Evolutionary conservation across 2,329 filamentous ascomycete genomes (phyloP).

Genomic region (Beauveria asiatica): DNA sequence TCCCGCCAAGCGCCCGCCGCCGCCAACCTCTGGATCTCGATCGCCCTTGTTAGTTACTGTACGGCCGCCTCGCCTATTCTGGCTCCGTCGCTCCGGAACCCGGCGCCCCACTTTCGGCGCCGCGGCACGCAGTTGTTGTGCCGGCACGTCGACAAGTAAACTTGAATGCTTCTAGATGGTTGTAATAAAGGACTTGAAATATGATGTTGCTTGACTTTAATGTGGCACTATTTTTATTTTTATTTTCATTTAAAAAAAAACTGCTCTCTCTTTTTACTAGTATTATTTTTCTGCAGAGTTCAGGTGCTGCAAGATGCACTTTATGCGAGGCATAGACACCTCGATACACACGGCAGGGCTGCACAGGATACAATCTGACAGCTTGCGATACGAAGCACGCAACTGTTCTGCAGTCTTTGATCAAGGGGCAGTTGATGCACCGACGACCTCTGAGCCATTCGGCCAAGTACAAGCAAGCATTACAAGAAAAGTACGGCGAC

Average conservation of each 20-base stretch:
- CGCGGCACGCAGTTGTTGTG: neutral
- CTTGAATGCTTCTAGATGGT: neutral
- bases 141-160: neutral
- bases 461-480: too few relatives aligned
- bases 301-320: neutral
- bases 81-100: constrained; percentile 1
- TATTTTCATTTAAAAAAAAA: too few relatives aligned
- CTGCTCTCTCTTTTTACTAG: too few relatives aligned
- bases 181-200: neutral
- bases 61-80: neutral
- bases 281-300: too few relatives aligned
- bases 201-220: neutral
- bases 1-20: neutral
- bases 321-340: neutral
- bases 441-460: too few relatives aligned
- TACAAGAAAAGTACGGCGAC: too few relatives aligned
- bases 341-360: neutral
- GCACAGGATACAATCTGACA: neutral
- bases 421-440: neutral
- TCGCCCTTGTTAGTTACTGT: neutral
- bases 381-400: neutral
- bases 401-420: neutral
- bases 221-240: too few relatives aligned
- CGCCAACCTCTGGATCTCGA: neutral
- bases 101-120: constrained; percentile 5